A percentile compares a stretch with the other conserved stretches of the same genome.
Evolutionary conservation across 2,329 filamentous ascomycete genomes (phyloP).

Genomic region (Venturia oleaginea): DNA sequence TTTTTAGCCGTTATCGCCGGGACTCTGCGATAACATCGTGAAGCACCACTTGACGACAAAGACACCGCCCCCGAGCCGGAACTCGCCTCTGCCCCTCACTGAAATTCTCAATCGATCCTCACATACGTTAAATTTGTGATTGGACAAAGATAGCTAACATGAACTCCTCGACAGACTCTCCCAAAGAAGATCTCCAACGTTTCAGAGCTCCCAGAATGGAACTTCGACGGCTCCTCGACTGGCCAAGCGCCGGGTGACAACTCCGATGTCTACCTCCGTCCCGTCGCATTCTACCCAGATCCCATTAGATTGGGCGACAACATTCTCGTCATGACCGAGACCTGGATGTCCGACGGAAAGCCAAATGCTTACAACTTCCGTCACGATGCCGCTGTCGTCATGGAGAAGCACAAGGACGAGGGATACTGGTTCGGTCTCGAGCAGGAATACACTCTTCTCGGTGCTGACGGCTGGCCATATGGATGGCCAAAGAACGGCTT

Average conservation of each 20-base stretch:
- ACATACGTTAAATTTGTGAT: background rate
- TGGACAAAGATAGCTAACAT: slow-evolving; percentile 1
- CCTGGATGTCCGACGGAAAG: slow-evolving; percentile 85
- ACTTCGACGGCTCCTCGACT: slow-evolving; percentile 84
- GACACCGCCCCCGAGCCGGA: background rate
- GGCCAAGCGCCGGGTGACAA: slow-evolving; percentile 88
- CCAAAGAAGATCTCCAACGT: slow-evolving; percentile 47
- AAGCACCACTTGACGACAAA: background rate
- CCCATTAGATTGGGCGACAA: slow-evolving; percentile 86
- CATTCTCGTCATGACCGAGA: slow-evolving; percentile 89
- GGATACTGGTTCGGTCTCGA: slow-evolving; percentile 97
- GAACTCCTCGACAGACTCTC: slow-evolving; percentile 45
- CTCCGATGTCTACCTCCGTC: slow-evolving; percentile 94
- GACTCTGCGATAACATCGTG: background rate
- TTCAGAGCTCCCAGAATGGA: slow-evolving; percentile 67
- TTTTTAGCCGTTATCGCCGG: background rate
- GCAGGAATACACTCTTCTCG: slow-evolving; percentile 94
- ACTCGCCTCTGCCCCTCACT: background rate
- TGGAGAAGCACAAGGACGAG: slow-evolving; percentile 75
- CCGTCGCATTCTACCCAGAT: slow-evolving; percentile 79
- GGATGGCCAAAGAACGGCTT: slow-evolving; percentile 84
- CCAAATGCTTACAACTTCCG: slow-evolving; percentile 99
- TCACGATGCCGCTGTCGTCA: slow-evolving; percentile 80
- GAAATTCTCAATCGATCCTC: background rate
- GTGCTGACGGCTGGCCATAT: slow-evolving; percentile 76